Conservation (phyloP, 1,284 basidiomycete genomes). For the Laetiporus sulphureus region DNA sequence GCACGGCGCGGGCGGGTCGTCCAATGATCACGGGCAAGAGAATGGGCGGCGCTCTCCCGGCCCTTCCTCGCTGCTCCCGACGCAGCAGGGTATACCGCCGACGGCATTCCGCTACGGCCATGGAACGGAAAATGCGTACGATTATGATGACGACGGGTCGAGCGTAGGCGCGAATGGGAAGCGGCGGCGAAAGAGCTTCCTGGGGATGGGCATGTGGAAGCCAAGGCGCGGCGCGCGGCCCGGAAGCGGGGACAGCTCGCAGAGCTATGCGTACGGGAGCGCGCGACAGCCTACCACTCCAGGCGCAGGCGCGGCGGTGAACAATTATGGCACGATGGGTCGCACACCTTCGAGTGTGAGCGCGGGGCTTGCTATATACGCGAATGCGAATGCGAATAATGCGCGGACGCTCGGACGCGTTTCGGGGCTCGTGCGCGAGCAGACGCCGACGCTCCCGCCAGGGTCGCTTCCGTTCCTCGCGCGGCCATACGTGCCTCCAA, state of each 20-base stretch:
- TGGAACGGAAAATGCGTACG: slow-evolving; percentile 10
- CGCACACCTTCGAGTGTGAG: too few species aligned
- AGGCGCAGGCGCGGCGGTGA: too few species aligned
- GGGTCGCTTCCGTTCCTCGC: slow-evolving; percentile 5
- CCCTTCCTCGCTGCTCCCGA: slow-evolving; percentile 21
- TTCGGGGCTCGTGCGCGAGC: neutral
- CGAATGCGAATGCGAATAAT: neutral
- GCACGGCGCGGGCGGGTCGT: neutral
- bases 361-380: too few species aligned
- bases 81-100: slow-evolving; percentile 13
- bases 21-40: too few species aligned
- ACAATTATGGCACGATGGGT: too few species aligned
- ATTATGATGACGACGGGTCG: neutral
- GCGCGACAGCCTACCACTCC: neutral
- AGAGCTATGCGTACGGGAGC: slow-evolving; percentile 2
- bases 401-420: neutral
- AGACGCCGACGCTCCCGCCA: slow-evolving; percentile 14
- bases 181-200: slow-evolving; percentile 14
- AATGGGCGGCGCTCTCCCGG: slow-evolving; percentile 11
- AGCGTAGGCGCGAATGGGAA: neutral
- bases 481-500: neutral
- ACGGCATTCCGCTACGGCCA: slow-evolving; percentile 12
- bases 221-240: too few species aligned
- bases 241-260: slow-evolving; percentile 3
- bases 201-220: slow-evolving; percentile 15